Conservation (phyloP, 2,329 filamentous ascomycete species). For the Pseudogymnoascus pannorum region DNA sequence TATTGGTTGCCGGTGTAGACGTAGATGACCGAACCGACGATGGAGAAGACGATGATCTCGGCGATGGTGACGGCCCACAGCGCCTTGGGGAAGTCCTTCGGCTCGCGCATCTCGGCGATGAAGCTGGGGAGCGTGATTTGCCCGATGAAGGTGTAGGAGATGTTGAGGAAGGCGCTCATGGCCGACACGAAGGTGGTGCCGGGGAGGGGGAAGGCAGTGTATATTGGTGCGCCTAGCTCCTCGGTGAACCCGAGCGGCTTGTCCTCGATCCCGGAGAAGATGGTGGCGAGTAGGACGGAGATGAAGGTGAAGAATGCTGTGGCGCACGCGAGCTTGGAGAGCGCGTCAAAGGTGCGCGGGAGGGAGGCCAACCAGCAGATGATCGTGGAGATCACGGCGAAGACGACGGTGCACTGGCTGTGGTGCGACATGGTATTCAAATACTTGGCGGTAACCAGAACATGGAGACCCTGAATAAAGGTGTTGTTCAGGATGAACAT, state of each 20-base stretch:
- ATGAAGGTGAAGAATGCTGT: conserved; percentile 87
- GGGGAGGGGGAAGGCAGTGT: conserved; percentile 57
- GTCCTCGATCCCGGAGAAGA: conserved; percentile 70
- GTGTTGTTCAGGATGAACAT: conserved; percentile 96
- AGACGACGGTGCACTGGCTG: conserved; percentile 70
- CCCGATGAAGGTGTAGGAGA: conserved; percentile 92
- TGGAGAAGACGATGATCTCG: conserved; percentile 77
- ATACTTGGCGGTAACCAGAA: conserved; percentile 77
- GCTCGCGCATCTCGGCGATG: conserved; percentile 84
- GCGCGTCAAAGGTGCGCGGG: conserved; percentile 73
- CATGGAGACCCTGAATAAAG: conserved; percentile 76
- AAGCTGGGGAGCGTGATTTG: conserved; percentile 92
- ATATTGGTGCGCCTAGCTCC: conserved; percentile 53
- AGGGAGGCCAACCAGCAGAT: conserved; percentile 74
- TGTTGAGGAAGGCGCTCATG: conserved; percentile 88
- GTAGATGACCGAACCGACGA: conserved; percentile 76
- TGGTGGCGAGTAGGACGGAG: conserved; percentile 74
- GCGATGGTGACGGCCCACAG: conserved; percentile 85
- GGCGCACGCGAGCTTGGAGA: conserved; percentile 70
- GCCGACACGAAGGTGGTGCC: conserved; percentile 75
- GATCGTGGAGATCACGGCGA: conserved; percentile 65
- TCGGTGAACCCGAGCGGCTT: conserved; percentile 63
- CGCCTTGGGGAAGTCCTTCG: conserved; percentile 83
- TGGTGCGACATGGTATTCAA: conserved; percentile 79
- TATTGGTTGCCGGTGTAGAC: conserved; percentile 86